These are phyloP conservation scores for Pseudogymnoascus sp. DNA, from an alignment of 2,329 filamentous ascomycete genomes.

Conservation along the genomic window DNA sequence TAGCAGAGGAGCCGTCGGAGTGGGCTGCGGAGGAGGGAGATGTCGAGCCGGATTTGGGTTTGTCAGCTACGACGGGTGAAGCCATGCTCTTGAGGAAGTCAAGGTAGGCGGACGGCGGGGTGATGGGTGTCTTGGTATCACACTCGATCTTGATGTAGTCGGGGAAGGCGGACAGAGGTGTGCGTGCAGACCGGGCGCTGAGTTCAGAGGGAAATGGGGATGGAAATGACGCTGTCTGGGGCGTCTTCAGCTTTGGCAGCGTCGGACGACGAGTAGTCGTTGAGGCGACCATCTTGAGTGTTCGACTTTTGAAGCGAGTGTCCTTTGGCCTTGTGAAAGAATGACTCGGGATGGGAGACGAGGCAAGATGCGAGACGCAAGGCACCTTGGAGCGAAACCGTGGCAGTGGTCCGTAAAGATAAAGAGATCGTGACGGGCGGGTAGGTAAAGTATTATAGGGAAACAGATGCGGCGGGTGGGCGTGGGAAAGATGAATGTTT, in stretches of 20 bases:
- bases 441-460: conserved; percentile 1
- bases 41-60: conserved; percentile 36
- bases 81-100: conserved; percentile 83
- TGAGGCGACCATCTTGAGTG: neutral
- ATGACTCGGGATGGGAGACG: neutral
- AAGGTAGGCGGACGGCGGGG: conserved; percentile 80
- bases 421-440: neutral
- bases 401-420: neutral
- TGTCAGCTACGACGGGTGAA: conserved; percentile 28
- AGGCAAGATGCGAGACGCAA: conserved; percentile 3
- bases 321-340: neutral
- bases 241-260: conserved; percentile 55
- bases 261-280: conserved; percentile 35
- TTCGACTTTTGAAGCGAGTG: neutral
- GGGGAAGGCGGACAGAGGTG: conserved; percentile 57
- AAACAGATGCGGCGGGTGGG: conserved; percentile 2
- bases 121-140: conserved; percentile 73
- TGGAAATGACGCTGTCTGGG: conserved; percentile 53
- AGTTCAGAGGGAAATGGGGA: conserved; percentile 53
- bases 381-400: conserved; percentile 5
- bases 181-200: conserved; percentile 54
- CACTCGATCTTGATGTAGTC: conserved; percentile 64
- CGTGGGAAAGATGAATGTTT: neutral
- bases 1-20: conserved; percentile 27
- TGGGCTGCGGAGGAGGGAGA: conserved; percentile 37